phyloP scores from a whole-genome alignment of 169 alveolate species.

The Perkinsus olseni region DNA sequence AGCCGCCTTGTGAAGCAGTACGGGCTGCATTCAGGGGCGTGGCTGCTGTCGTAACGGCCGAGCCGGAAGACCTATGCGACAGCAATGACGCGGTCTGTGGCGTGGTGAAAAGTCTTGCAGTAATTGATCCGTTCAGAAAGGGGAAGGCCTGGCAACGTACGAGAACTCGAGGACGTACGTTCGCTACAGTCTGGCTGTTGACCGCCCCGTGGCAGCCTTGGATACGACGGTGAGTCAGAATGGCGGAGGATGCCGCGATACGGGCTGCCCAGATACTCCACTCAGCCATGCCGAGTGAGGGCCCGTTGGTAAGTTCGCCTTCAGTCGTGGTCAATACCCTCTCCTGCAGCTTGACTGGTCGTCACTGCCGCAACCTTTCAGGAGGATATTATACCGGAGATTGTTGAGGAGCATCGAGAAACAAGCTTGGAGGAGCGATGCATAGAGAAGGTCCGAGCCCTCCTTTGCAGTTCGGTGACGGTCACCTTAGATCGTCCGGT shows the following conservation, averaged over 20 bases:
- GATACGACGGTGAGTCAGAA: neutral
- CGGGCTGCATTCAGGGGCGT: neutral
- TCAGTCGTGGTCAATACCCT: neutral
- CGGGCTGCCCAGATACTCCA: neutral
- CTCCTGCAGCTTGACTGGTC: neutral
- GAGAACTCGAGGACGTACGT: neutral
- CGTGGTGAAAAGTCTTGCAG: neutral
- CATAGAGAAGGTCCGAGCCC: neutral
- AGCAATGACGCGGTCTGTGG: neutral
- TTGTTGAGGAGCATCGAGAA: no score
- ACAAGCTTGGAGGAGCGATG: neutral
- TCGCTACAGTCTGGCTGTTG: neutral
- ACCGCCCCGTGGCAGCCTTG: neutral
- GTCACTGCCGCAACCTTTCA: neutral
- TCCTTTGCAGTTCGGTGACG: no score
- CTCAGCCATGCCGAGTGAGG: no score
- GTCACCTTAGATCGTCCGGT: no score
- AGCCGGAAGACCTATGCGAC: neutral
- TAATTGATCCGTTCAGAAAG: neutral
- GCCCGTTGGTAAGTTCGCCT: no score
- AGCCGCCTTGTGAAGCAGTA: neutral
- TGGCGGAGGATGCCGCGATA: neutral
- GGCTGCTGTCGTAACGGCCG: neutral
- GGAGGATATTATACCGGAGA: neutral
- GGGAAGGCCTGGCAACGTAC: neutral